phyloP scores from a whole-genome alignment of 768 basidiomycete species.

The Collybia sordida region DNA sequence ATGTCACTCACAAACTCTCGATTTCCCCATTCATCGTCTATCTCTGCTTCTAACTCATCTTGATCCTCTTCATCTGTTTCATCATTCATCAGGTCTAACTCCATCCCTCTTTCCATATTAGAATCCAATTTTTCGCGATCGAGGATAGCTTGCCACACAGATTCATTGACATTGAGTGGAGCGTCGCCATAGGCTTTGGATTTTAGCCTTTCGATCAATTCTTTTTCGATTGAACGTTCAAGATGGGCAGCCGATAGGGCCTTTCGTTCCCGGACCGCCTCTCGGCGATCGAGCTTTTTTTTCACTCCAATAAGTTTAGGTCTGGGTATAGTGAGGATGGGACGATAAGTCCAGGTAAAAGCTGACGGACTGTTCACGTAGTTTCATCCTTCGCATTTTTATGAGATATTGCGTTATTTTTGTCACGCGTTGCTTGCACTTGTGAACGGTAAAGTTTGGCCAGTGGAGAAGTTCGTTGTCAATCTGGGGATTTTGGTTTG shows the following conservation, averaged over 20 bases:
- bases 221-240: conserved; percentile 93
- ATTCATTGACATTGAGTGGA: conserved; percentile 97
- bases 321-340: conserved; percentile 35
- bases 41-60: conserved; percentile 48
- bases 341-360: neutral
- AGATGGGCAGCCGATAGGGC: conserved; percentile 94
- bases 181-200: conserved; percentile 97
- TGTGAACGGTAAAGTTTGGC: conserved; percentile 97
- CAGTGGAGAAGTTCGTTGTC: conserved; percentile 95
- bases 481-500: conserved; percentile 53
- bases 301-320: conserved; percentile 94
- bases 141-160: conserved; percentile 90
- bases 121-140: conserved; percentile 70
- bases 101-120: conserved; percentile 47
- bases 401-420: conserved; percentile 99
- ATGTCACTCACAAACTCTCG: conserved; percentile 77
- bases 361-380: conserved; percentile 75
- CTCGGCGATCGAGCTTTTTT: conserved; percentile 94
- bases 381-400: conserved; percentile 91
- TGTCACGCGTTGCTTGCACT: conserved; percentile 98
- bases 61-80: conserved; percentile 64
- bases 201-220: conserved; percentile 93
- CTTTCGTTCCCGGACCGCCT: conserved; percentile 91
- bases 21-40: conserved; percentile 57
- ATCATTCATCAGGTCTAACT: conserved; percentile 54